Evolutionary conservation across 768 basidiomycete species (phyloP).

Genomic region (Kwoniella heveanensis): DNA sequence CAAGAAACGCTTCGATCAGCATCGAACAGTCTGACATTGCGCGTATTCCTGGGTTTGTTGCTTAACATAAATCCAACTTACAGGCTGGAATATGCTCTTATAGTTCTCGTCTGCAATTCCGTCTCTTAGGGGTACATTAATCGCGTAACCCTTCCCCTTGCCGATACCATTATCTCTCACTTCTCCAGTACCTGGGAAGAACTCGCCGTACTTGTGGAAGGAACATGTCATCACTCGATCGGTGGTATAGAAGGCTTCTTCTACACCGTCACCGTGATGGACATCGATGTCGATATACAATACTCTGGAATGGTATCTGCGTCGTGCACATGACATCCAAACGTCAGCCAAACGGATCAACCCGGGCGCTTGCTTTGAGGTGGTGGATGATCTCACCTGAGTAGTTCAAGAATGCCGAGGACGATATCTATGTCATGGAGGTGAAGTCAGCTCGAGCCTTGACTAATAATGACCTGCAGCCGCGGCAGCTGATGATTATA

Average conservation of each 20-base stretch:
- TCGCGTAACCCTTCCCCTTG: constrained; percentile 86
- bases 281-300: constrained; percentile 98
- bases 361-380: not conserved
- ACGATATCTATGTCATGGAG: constrained; percentile 77
- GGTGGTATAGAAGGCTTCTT: constrained; percentile 98
- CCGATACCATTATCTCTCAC: constrained; percentile 87
- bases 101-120: constrained; percentile 95
- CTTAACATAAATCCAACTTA: constrained; percentile 58
- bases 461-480: not conserved
- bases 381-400: constrained; percentile 63
- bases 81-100: constrained; percentile 91
- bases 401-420: constrained; percentile 88
- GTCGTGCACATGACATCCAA: not conserved
- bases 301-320: constrained; percentile 86
- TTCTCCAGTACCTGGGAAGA: constrained; percentile 98
- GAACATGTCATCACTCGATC: constrained; percentile 98
- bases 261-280: constrained; percentile 98
- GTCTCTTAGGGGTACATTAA: constrained; percentile 93
- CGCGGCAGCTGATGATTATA: not conserved
- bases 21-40: too few relatives aligned
- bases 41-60: too few relatives aligned
- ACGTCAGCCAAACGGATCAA: constrained; percentile 1
- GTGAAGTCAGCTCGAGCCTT: not conserved
- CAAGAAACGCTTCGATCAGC: constrained; percentile 7
- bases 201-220: constrained; percentile 99